A percentile compares a stretch with the other conserved stretches of the same genome.
These are phyloP conservation scores for Penicillium sp. DNA, from an alignment of 2,329 filamentous ascomycete genomes.

Conservation along the genomic window DNA sequence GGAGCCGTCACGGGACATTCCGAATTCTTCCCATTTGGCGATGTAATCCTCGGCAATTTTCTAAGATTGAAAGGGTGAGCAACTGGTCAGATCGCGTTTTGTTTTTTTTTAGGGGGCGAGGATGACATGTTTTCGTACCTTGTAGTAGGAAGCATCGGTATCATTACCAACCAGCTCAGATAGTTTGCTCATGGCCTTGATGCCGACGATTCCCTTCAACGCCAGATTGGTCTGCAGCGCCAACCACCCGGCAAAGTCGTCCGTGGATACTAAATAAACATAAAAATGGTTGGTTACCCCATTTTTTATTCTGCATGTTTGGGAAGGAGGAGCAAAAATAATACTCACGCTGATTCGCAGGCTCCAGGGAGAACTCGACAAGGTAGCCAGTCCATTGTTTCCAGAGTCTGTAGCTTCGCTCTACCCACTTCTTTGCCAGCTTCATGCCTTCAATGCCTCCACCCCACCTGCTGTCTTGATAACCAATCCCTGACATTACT, in stretches of 20 bases:
- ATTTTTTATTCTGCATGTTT: not conserved
- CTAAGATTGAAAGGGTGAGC: constrained; percentile 15
- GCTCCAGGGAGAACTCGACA: constrained; percentile 67
- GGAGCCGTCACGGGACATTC: constrained; percentile 61
- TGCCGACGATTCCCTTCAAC: constrained; percentile 76
- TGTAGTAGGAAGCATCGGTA: constrained; percentile 54
- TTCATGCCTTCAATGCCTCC: constrained; percentile 49
- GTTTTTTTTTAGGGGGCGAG: not conserved
- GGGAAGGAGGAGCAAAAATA: not conserved
- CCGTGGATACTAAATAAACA: constrained; percentile 57
- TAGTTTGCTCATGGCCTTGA: constrained; percentile 70
- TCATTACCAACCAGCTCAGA: constrained; percentile 56
- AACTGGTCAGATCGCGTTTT: not conserved
- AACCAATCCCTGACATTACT: constrained; percentile 45
- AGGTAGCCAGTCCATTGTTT: constrained; percentile 75
- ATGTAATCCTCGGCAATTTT: constrained; percentile 63
- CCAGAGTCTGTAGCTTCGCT: constrained; percentile 64
- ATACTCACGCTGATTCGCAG: constrained; percentile 59
- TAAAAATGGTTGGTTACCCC: constrained; percentile 1
- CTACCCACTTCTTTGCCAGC: constrained; percentile 59
- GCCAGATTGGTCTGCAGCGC: constrained; percentile 76
- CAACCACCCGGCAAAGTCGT: constrained; percentile 75
- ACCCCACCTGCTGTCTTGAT: constrained; percentile 59
- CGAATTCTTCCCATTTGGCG: constrained; percentile 63
- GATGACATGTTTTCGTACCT: constrained; percentile 24